Evolutionary conservation across 768 basidiomycete genomes (phyloP).

Genomic region (Suillus bovinus): DNA sequence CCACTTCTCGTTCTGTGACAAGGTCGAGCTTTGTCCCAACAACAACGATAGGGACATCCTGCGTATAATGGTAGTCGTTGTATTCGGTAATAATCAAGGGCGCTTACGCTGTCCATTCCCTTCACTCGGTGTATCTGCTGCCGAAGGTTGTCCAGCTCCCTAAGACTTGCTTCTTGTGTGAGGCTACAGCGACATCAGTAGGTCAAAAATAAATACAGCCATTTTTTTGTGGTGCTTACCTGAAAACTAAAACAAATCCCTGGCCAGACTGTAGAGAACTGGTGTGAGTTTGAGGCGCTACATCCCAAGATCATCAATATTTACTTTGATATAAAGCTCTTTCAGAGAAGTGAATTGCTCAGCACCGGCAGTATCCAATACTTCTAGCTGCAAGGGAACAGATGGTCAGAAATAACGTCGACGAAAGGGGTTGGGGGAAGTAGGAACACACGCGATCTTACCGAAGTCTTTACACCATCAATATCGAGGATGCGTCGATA

Average conservation of each 20-base stretch:
- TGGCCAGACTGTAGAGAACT: constrained; percentile 50
- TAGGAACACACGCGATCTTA: constrained; percentile 36
- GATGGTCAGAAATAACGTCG: constrained; percentile 15
- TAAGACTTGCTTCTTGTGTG: constrained; percentile 78
- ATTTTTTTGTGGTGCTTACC: constrained; percentile 39
- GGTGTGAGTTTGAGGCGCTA: not conserved
- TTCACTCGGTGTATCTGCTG: constrained; percentile 83
- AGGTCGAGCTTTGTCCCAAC: constrained; percentile 88
- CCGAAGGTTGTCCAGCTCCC: constrained; percentile 77
- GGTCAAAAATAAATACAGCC: not conserved
- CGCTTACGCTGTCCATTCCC: constrained; percentile 60
- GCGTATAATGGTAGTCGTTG: constrained; percentile 1
- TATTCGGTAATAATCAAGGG: not conserved
- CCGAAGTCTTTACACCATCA: constrained; percentile 63
- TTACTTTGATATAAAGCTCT: constrained; percentile 80
- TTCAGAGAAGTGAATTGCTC: constrained; percentile 83
- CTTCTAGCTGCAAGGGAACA: constrained; percentile 57
- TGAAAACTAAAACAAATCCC: constrained; percentile 86
- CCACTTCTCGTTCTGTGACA: constrained; percentile 77
- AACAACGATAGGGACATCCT: constrained; percentile 78
- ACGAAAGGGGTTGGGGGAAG: constrained; percentile 7
- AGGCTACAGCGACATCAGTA: constrained; percentile 45
- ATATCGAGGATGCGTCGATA: constrained; percentile 67
- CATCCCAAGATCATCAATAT: not conserved
- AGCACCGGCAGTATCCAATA: constrained; percentile 83